phyloP scores from a whole-genome alignment of 805 yeast species.

The Wickerhamiella occidentalis region DNA sequence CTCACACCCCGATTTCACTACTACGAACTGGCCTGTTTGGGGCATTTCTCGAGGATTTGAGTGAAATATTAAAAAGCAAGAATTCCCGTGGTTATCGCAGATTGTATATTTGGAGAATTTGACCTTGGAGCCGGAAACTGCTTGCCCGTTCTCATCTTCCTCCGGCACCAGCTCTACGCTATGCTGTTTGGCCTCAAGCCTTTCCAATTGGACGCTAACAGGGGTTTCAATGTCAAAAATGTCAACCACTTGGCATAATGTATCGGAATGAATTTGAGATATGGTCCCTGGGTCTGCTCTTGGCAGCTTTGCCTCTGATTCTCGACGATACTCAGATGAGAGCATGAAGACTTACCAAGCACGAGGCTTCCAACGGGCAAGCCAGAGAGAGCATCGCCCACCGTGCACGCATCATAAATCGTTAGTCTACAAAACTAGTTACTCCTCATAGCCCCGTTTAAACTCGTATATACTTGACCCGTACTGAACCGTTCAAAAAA shows the following conservation, averaged over 20 bases:
- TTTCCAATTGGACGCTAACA: neutral
- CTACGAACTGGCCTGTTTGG: neutral
- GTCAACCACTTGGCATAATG: conserved; percentile 3
- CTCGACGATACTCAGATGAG: neutral
- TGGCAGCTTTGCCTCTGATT: neutral
- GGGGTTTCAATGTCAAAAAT: neutral
- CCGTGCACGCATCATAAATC: neutral
- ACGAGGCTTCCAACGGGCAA: too few species aligned
- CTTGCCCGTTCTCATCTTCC: neutral
- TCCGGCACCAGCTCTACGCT: neutral
- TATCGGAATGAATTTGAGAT: neutral
- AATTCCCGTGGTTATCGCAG: neutral
- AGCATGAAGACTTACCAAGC: neutral
- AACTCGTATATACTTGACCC: neutral
- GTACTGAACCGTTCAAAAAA: neutral
- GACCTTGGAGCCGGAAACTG: neutral
- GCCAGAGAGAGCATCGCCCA: too few species aligned
- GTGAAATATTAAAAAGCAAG: neutral
- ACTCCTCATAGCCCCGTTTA: neutral
- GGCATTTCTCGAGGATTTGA: neutral
- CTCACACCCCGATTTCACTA: conserved; percentile 2
- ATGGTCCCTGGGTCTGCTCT: neutral
- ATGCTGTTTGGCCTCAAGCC: neutral
- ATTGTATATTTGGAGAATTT: neutral
- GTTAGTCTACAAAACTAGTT: neutral